Percentiles rank a stretch among this genome's conserved stretches.
phyloP scores from a whole-genome alignment of 192 early-diverging fungal species.

The Bifiguratus adelaidae region DNA sequence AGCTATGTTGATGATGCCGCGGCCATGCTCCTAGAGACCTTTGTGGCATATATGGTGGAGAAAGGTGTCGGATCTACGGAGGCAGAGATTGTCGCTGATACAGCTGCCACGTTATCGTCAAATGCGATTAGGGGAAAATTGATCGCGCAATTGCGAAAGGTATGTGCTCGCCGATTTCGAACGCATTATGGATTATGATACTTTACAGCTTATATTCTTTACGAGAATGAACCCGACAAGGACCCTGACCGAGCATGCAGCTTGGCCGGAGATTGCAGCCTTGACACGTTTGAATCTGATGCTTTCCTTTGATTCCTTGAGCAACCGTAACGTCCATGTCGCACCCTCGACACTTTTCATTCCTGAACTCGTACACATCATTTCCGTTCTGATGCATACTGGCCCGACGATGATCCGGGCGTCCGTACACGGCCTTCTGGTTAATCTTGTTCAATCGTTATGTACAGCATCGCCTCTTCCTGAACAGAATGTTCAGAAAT shows the following conservation, averaged over 20 bases:
- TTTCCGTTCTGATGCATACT: slow-evolving; percentile 69
- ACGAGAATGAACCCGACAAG: slow-evolving; percentile 44
- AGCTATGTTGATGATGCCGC: slow-evolving; percentile 67
- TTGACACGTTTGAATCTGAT: slow-evolving; percentile 77
- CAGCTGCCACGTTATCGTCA: slow-evolving; percentile 64
- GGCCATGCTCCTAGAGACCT: slow-evolving; percentile 61
- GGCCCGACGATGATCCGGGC: slow-evolving; percentile 72
- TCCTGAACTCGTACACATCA: slow-evolving; percentile 76
- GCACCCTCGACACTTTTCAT: slow-evolving; percentile 59
- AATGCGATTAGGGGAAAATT: slow-evolving; percentile 68
- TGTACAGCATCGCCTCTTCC: slow-evolving; percentile 40
- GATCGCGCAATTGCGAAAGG: slow-evolving; percentile 62
- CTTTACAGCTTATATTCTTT: too few relatives aligned
- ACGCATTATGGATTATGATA: too few relatives aligned
- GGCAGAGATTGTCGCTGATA: slow-evolving; percentile 74
- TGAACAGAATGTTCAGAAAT: slow-evolving; percentile 30
- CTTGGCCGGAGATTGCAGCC: slow-evolving; percentile 85
- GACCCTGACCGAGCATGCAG: slow-evolving; percentile 61
- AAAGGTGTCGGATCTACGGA: slow-evolving; percentile 59
- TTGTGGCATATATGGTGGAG: slow-evolving; percentile 65
- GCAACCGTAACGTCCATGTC: slow-evolving; percentile 56
- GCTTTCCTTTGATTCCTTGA: slow-evolving; percentile 80
- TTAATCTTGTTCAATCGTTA: slow-evolving; percentile 80
- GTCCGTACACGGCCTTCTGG: slow-evolving; percentile 80
- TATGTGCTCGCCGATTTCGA: too few relatives aligned